These are phyloP conservation scores for Stromatinia cepivora DNA, from an alignment of 2,329 filamentous ascomycete species.

Conservation along the genomic window DNA sequence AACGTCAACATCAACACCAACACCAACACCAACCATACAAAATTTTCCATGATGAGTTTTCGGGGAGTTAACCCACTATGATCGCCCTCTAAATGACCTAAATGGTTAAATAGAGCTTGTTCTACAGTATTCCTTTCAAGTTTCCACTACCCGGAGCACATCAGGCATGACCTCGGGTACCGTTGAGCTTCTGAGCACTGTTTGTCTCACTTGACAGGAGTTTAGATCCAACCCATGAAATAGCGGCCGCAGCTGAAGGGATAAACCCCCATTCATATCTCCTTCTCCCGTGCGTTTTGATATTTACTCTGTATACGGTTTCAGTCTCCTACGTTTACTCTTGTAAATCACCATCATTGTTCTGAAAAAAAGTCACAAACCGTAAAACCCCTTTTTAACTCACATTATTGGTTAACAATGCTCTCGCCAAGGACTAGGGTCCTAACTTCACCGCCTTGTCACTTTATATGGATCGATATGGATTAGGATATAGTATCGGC, in stretches of 20 bases:
- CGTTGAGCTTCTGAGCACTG: constrained; percentile 9
- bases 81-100: neutral
- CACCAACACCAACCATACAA: neutral
- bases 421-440: constrained; percentile 2
- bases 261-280: constrained; percentile 1
- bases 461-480: neutral
- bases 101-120: neutral
- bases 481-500: neutral
- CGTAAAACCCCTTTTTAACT: constrained; percentile 11
- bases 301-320: neutral
- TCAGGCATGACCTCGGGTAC: constrained; percentile 7
- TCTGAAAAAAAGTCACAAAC: neutral
- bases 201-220: constrained; percentile 1
- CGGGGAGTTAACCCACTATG: neutral
- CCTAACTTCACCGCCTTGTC: constrained; percentile 3
- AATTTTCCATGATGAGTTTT: neutral
- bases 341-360: neutral
- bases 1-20: neutral
- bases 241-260: constrained; percentile 2
- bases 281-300: constrained; percentile 1
- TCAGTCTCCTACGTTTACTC: neutral
- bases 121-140: neutral
- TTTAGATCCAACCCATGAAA: neutral
- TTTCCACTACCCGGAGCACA: neutral
- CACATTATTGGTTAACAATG: neutral